Evolutionary conservation across 306 rosid genomes (phyloP), one percentile per base, ranked within the genome.

Genomic region (Spatholobus suberectus): DNA sequence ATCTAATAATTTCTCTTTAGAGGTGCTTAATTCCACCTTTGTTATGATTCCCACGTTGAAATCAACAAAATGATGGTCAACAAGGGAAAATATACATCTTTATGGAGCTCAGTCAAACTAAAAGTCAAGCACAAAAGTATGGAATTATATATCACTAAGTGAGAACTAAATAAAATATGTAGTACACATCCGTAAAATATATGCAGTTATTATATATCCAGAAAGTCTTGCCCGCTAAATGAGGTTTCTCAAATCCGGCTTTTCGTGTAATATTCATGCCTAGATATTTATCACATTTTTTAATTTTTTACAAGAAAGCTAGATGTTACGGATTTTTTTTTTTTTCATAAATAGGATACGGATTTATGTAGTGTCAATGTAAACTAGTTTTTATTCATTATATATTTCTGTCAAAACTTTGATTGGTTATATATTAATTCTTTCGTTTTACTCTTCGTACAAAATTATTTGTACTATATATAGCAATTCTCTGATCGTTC

Each of bases 21-120:
- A 51, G 61, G 49, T 44, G 20, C 27, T 63, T 44, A 21, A 49
- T 67, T 67, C 57, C 54, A 68, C 57, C 61, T 12, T 43, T 57
- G 55, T 32, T 4, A 49, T 44, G 17, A 29, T 46, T 44, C 35
- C 3, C 29, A 27, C 32, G 49, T 63, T 44, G 49, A 29, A 62
- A 44, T 46, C 63, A 63, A 46, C 63, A 32, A 76, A 46, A 21
- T 68, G 69, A 8, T 67, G 24, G 62, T 63, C 73, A 43, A 29
- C 40, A 12, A 40, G 4, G 32, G 32, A 29, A 29, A 29, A 1
- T 18, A 35, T 20, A 38, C 13, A n/a, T n/a, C 7, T 12, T 21
- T 75, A 5, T 51, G 6, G 47, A 27, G 27, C 44, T 49, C 24
- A 5, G 59, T 1, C 57, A 51, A 38, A 38, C 41, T 7, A 9